Percentiles rank a stretch among this genome's conserved stretches.
These are phyloP conservation scores for Scytalidium sp. DNA, from an alignment of 2,329 filamentous ascomycete genomes.

Conservation along the genomic window DNA sequence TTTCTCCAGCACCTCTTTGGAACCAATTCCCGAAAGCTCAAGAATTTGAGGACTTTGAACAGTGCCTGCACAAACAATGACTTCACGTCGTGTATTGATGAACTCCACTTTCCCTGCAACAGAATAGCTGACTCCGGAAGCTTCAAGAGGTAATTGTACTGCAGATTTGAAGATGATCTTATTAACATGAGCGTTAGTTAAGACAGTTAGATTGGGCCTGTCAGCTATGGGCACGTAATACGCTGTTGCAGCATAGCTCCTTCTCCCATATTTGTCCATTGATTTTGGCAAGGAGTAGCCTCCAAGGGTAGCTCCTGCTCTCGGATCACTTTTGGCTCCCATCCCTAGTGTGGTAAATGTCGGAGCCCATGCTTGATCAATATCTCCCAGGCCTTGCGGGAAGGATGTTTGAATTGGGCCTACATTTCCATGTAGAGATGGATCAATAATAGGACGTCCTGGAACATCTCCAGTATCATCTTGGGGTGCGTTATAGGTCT, in stretches of 20 bases:
- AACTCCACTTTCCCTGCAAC: not conserved
- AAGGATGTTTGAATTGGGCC: conserved; percentile 5
- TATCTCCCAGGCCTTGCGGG: not conserved
- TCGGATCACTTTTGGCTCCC: conserved; percentile 1
- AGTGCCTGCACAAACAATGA: not conserved
- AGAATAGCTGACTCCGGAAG: not conserved
- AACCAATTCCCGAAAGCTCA: not conserved
- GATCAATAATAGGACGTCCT: conserved; percentile 1
- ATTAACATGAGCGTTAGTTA: conserved; percentile 81
- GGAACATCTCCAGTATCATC: not conserved
- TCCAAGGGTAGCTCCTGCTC: conserved; percentile 5
- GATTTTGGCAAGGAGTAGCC: conserved; percentile 7
- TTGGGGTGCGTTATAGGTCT: conserved; percentile 7
- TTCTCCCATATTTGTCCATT: conserved; percentile 3
- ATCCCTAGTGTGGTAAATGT: conserved; percentile 1
- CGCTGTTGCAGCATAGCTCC: conserved; percentile 12
- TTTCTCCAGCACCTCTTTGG: not conserved
- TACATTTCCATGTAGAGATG: not conserved
- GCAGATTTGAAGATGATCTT: conserved; percentile 68
- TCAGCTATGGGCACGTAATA: conserved; percentile 9
- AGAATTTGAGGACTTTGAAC: not conserved
- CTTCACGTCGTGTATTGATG: conserved; percentile 22
- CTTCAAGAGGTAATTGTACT: no score
- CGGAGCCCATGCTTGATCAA: conserved; percentile 6
- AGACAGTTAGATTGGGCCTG: conserved; percentile 66